These are phyloP conservation scores for Gossypium gossypioides DNA, from an alignment of 441 rosid species.

Conservation along the genomic window DNA sequence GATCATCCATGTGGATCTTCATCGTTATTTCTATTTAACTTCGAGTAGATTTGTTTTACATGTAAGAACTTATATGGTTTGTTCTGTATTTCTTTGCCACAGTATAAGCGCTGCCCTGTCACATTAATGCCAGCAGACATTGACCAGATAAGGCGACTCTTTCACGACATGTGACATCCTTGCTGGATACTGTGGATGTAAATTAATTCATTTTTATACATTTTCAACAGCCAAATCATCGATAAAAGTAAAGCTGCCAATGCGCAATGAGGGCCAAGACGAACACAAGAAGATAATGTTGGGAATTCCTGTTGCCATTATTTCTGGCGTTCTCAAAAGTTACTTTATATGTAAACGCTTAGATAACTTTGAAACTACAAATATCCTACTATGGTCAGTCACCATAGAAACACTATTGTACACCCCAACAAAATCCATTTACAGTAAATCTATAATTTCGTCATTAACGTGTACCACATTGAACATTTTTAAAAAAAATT, in stretches of 20 bases:
- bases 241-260: not conserved
- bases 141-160: conserved; percentile 87
- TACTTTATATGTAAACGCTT: not conserved
- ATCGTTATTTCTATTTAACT: not conserved
- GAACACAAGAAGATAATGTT: not conserved
- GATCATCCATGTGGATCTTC: not conserved
- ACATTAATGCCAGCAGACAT: conserved; percentile 68
- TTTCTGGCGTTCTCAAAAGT: not conserved
- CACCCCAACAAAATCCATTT: not conserved
- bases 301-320: not conserved
- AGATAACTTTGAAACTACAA: conserved; percentile 1
- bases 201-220: not conserved
- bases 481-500: not conserved
- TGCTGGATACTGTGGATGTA: not conserved
- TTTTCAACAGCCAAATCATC: not conserved
- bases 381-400: not conserved
- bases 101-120: conserved; percentile 90
- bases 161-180: conserved; percentile 59
- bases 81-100: conserved; percentile 15
- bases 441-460: not conserved
- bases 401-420: not conserved
- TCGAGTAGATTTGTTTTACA: not conserved
- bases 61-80: not conserved
- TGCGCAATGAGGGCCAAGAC: not conserved
- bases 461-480: not conserved